A percentile compares a stretch with the other conserved stretches of the same genome.
Conservation (phyloP, 2,329 filamentous ascomycete genomes). For the Nectriaceae sp. region DNA sequence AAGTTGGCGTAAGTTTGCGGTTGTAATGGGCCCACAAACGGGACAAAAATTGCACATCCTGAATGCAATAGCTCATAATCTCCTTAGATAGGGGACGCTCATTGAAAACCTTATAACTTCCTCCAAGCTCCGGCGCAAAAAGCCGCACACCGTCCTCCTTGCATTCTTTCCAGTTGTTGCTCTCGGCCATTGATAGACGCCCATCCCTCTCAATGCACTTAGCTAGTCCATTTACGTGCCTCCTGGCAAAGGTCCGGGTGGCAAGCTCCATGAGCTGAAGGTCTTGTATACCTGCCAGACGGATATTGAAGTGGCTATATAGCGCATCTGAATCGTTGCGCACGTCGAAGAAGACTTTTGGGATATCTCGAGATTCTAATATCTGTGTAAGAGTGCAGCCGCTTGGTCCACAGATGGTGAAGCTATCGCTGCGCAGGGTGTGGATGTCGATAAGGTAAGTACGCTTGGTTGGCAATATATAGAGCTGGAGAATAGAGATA, state of each 20-base stretch:
- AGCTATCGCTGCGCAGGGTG: slow-evolving; percentile 37
- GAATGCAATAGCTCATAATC: too few species aligned
- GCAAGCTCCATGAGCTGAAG: slow-evolving; percentile 59
- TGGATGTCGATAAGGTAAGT: slow-evolving; percentile 49
- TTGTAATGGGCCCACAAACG: too few species aligned
- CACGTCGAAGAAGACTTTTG: slow-evolving; percentile 60
- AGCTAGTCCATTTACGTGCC: too few species aligned
- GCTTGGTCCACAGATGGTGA: slow-evolving; percentile 22
- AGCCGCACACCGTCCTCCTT: too few species aligned
- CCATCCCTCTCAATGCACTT: too few species aligned
- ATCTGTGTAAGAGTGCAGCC: slow-evolving; percentile 37
- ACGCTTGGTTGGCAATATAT: slow-evolving; percentile 22
- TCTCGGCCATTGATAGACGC: too few species aligned
- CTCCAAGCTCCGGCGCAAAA: too few species aligned
- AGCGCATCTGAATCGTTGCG: slow-evolving; percentile 60
- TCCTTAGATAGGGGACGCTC: too few species aligned
- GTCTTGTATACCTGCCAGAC: slow-evolving; percentile 48
- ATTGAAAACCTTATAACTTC: too few species aligned
- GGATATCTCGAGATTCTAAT: slow-evolving; percentile 40
- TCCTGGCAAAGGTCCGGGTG: not conserved
- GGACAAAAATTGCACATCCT: too few species aligned
- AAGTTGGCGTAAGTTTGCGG: too few species aligned
- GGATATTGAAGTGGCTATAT: slow-evolving; percentile 45
- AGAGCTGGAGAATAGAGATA: slow-evolving; percentile 47
- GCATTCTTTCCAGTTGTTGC: too few species aligned